These are phyloP conservation scores for Myriosclerotinia duriaeana DNA, from an alignment of 2,329 filamentous ascomycete species.

Conservation along the genomic window DNA sequence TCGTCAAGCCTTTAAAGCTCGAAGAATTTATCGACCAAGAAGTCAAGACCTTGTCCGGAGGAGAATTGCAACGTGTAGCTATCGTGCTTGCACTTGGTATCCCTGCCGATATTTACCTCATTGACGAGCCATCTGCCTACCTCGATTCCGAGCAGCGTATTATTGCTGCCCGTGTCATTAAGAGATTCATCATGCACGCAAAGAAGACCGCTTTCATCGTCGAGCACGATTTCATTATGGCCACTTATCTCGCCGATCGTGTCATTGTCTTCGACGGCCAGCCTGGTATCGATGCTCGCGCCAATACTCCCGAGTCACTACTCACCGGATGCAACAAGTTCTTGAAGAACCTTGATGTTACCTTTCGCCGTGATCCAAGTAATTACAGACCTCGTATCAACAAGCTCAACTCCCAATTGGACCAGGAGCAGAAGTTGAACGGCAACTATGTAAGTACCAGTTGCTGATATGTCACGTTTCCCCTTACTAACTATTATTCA, in stretches of 20 bases:
- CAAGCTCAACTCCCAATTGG: constrained; percentile 91
- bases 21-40: constrained; percentile 99
- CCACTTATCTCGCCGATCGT: constrained; percentile 73
- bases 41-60: constrained; percentile 97
- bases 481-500: constrained; percentile 41
- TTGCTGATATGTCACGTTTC: not conserved
- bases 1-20: constrained; percentile 98
- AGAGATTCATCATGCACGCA: constrained; percentile 99
- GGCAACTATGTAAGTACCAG: constrained; percentile 79
- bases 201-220: constrained; percentile 99
- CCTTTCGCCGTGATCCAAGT: constrained; percentile 95
- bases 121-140: constrained; percentile 96
- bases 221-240: constrained; percentile 99
- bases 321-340: constrained; percentile 93
- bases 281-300: constrained; percentile 83
- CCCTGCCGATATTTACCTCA: constrained; percentile 96
- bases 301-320: constrained; percentile 86
- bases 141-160: constrained; percentile 99
- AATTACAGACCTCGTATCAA: constrained; percentile 98
- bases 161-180: constrained; percentile 94
- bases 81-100: constrained; percentile 95
- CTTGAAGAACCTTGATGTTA: constrained; percentile 94
- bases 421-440: constrained; percentile 91
- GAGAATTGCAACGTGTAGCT: constrained; percentile 98
- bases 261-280: constrained; percentile 98